Evolutionary conservation across 2,329 filamentous ascomycete species (phyloP).

Genomic region (Colletotrichum australisinense): DNA sequence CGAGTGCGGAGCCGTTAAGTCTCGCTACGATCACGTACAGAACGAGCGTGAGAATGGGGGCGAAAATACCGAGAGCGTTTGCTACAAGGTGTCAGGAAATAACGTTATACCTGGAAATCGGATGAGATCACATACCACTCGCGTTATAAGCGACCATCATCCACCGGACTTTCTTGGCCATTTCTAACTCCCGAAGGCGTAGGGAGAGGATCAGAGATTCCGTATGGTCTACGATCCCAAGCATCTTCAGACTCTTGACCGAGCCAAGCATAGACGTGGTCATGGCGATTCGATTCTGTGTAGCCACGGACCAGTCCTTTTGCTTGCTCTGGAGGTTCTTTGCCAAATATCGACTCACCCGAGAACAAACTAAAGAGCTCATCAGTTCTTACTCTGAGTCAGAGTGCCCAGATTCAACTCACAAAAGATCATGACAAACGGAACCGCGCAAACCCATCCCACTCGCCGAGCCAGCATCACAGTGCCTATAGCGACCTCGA

Average conservation of each 20-base stretch:
- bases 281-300: constrained; percentile 44
- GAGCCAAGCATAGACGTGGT: constrained; percentile 44
- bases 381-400: not conserved
- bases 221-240: constrained; percentile 46
- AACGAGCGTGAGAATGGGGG: constrained; percentile 7
- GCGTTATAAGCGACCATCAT: constrained; percentile 34
- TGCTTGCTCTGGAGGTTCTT: constrained; percentile 14
- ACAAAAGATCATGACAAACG: constrained; percentile 51
- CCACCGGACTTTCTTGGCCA: constrained; percentile 24
- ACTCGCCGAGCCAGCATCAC: constrained; percentile 37
- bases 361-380: not conserved
- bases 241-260: constrained; percentile 51
- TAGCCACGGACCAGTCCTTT: constrained; percentile 16
- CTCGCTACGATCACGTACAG: constrained; percentile 1
- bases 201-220: constrained; percentile 46
- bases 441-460: constrained; percentile 39
- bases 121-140: not conserved
- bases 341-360: constrained; percentile 15
- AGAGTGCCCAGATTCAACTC: constrained; percentile 30
- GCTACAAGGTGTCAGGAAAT: constrained; percentile 10
- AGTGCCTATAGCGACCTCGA: constrained; percentile 36
- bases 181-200: constrained; percentile 44
- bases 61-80: constrained; percentile 37
- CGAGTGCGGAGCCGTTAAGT: not conserved
- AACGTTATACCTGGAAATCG: accelerated